Evolutionary conservation across 2,329 filamentous ascomycete genomes (phyloP).

Genomic region (Fusarium sp.): DNA sequence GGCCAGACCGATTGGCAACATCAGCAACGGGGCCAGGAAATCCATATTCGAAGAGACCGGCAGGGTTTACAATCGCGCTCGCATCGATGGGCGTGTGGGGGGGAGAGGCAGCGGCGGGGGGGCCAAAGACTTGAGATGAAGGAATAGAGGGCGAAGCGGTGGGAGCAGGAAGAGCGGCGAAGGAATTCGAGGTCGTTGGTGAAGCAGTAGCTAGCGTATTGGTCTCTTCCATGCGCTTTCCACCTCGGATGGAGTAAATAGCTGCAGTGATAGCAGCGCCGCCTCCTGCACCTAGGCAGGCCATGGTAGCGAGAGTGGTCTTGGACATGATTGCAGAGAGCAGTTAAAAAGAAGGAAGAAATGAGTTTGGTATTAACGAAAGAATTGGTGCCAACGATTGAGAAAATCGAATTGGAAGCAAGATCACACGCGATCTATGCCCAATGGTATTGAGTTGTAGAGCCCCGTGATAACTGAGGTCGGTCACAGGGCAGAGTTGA

Average conservation of each 20-base stretch:
- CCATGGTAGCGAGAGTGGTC: constrained; percentile 79
- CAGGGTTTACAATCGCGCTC: constrained; percentile 74
- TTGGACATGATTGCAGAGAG: constrained; percentile 74
- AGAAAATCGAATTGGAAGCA: background rate
- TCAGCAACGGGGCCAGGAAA: constrained; percentile 94
- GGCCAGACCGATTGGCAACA: constrained; percentile 78
- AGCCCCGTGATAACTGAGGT: constrained; percentile 35
- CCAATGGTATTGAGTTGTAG: constrained; percentile 35
- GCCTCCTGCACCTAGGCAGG: constrained; percentile 80
- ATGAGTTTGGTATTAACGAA: constrained; percentile 11
- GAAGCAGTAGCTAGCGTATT: constrained; percentile 51
- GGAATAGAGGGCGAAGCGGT: constrained; percentile 60
- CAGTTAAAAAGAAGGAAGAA: constrained; percentile 2
- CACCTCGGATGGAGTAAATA: constrained; percentile 71
- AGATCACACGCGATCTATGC: constrained; percentile 28
- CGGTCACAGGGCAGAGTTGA: constrained; percentile 29
- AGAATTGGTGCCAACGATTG: background rate
- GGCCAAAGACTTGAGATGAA: constrained; percentile 68
- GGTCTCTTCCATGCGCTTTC: constrained; percentile 59
- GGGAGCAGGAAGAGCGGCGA: constrained; percentile 48
- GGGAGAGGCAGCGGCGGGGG: constrained; percentile 50
- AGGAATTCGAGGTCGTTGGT: constrained; percentile 48
- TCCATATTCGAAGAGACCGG: constrained; percentile 85
- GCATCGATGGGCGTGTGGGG: constrained; percentile 50
- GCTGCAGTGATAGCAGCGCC: constrained; percentile 80